Conservation (phyloP, 73 alveolate species). For the Paramecium bursaria region DNA sequence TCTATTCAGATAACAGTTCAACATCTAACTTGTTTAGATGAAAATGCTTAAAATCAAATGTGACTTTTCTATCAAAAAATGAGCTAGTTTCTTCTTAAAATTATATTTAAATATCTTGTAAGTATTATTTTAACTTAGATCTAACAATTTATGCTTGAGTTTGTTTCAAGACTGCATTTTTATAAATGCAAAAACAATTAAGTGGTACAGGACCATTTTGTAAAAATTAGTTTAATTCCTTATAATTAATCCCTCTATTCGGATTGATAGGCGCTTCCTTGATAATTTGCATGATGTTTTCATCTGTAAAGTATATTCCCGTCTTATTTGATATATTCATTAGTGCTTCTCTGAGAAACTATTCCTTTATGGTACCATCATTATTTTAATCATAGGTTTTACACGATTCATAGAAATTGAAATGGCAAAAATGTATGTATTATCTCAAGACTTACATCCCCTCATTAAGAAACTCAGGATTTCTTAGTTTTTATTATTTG, state of each 20-base stretch:
- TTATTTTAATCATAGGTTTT: conserved; percentile 30
- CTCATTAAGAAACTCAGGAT: conserved; percentile 34
- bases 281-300: background rate
- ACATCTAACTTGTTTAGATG: conserved; percentile 15
- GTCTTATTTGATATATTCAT: background rate
- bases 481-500: conserved; percentile 41
- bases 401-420: conserved; percentile 45
- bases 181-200: conserved; percentile 25
- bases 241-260: conserved; percentile 35
- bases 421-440: conserved; percentile 24
- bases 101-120: conserved; percentile 8
- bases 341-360: conserved; percentile 29
- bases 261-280: conserved; percentile 37
- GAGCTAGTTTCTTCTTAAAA: conserved; percentile 30
- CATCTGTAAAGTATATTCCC: conserved; percentile 27
- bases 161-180: conserved; percentile 13
- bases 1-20: background rate
- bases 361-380: conserved; percentile 48
- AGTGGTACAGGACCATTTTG: conserved; percentile 8
- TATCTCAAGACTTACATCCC: conserved; percentile 41
- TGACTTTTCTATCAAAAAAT: conserved; percentile 41
- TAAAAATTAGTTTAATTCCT: conserved; percentile 26
- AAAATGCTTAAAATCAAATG: background rate
- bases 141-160: background rate
- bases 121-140: background rate